Conservation (phyloP, 768 basidiomycete genomes). For the Phylloporus rhodoxanthus region DNA sequence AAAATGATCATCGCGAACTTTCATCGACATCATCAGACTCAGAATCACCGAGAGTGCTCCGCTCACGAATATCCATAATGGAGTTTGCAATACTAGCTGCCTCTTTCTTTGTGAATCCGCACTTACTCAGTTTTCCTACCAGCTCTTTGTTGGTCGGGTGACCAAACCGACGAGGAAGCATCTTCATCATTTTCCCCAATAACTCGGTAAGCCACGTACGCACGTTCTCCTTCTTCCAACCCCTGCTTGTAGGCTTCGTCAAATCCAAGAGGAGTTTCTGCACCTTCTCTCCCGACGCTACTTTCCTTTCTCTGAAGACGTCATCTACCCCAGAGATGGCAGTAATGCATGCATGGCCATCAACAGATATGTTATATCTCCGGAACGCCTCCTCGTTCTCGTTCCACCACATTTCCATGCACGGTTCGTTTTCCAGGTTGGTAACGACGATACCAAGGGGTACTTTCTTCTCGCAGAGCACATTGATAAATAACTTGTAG, state of each 20-base stretch:
- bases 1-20: background rate
- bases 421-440: conserved; percentile 32
- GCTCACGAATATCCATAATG: conserved; percentile 10
- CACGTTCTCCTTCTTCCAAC: conserved; percentile 17
- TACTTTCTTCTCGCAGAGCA: conserved; percentile 35
- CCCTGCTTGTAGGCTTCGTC: background rate
- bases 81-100: conserved; percentile 15
- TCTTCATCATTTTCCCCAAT: conserved; percentile 18
- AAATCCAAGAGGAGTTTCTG: conserved; percentile 11
- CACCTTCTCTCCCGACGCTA: conserved; percentile 27
- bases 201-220: conserved; percentile 14
- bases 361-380: conserved; percentile 22
- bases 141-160: conserved; percentile 8
- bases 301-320: conserved; percentile 24
- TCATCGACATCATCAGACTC: too few relatives aligned
- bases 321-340: conserved; percentile 24
- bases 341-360: conserved; percentile 39
- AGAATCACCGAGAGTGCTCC: background rate
- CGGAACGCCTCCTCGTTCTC: conserved; percentile 30
- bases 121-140: conserved; percentile 10
- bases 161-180: conserved; percentile 9
- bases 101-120: conserved; percentile 15
- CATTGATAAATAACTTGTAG: conserved; percentile 34
- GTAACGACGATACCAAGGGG: conserved; percentile 37
- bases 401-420: conserved; percentile 37